Evolutionary conservation across 441 rosid genomes (phyloP), one percentile per base, ranked within the genome.

Genomic region (Hura crepitans): DNA sequence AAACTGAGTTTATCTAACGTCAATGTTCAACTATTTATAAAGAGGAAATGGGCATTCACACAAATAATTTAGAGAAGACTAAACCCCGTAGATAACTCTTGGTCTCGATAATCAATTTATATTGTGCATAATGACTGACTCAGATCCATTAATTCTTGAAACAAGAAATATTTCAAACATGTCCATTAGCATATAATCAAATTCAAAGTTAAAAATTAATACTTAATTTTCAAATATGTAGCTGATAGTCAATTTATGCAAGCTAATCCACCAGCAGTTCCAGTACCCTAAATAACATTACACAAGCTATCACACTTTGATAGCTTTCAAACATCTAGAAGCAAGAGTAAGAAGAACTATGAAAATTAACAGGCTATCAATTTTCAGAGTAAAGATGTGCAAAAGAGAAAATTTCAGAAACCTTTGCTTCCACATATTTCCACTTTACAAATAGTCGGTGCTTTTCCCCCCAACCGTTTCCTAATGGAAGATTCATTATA

Each of bases 391-490:
- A 39, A 66, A 35, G 28, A 63, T 50, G 76, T n/a, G 65, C 7
- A 71, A 20, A 55, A 68, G 64, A 70, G 65, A 49, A 28, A 49
- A 58, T 59, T 10, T 2, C 63, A 51, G 33, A 71, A 82, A 96
- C 99, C 98, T 83, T 91, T 72, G 98, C 89, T 81, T 93, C 99
- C 74, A 83, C 78, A 77, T 86, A 81, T 81, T 92, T 92, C 98
- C 99, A 92, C 74, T 89, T 89, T 17, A 96, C 86, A 73, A 85
- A 96, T 76, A 84, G 91, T 17, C 47, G 81, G 79, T 96, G 99
- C 80, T 96, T 96, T 74, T 88, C 96, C n/a, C 98, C 99, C 97
- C 99, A 96, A 23, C 93, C 97, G 84, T 87, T 96, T 73, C 92
- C 72, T 76, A 96, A 79, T 43, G 86, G 90, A 80, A 93, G 90